phyloP scores from a whole-genome alignment of 345 rosid genomes.

The Clarkia xantiana region DNA sequence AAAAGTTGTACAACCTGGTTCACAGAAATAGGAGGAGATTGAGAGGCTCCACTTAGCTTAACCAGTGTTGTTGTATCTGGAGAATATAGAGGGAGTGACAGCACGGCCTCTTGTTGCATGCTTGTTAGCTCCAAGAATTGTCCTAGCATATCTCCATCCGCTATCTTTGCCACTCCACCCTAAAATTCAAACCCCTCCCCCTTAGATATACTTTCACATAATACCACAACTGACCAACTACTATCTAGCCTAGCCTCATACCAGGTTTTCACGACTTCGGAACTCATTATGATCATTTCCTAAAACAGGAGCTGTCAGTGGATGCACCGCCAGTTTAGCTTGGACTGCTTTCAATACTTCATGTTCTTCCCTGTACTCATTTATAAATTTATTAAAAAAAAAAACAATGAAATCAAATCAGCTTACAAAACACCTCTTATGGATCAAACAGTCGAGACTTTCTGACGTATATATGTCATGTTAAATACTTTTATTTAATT shows the following conservation, averaged over 20 bases:
- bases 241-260: constrained; percentile 23
- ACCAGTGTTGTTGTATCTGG: constrained; percentile 17
- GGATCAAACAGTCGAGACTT: no score
- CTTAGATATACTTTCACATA: no score
- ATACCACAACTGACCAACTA: no score
- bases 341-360: constrained; percentile 86
- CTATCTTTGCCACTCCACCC: constrained; percentile 58
- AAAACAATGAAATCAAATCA: no score
- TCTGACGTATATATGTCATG: no score
- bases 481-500: no score
- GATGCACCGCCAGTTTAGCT: constrained; percentile 71
- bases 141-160: constrained; percentile 87
- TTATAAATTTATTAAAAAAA: not conserved
- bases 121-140: constrained; percentile 95
- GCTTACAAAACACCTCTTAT: not conserved
- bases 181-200: constrained; percentile 25
- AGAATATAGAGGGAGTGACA: constrained; percentile 33
- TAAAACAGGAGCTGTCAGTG: constrained; percentile 79
- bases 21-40: constrained; percentile 28
- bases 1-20: constrained; percentile 82
- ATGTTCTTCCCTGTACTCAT: constrained; percentile 57
- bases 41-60: constrained; percentile 22
- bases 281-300: constrained; percentile 90
- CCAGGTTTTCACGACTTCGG: constrained; percentile 81
- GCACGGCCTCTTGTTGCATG: constrained; percentile 63